A percentile compares a stretch with the other conserved stretches of the same genome.
These are phyloP conservation scores for Sutorius eximius DNA, from an alignment of 1,284 basidiomycete species.

Conservation along the genomic window DNA sequence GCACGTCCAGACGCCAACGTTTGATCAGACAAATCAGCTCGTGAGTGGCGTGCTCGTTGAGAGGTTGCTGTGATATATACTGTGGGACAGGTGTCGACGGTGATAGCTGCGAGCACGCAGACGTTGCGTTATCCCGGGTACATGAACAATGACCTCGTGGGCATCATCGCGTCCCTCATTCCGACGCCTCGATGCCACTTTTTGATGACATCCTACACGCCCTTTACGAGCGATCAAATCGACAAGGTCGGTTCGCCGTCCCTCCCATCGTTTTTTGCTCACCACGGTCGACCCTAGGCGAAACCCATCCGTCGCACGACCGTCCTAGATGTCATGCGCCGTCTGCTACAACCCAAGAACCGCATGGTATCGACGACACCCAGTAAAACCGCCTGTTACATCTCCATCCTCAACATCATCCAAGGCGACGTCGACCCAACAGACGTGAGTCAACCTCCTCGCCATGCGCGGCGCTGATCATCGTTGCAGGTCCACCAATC, in stretches of 20 bases:
- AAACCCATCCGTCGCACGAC: slow-evolving; percentile 91
- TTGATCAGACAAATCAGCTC: slow-evolving; percentile 94
- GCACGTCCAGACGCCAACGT: slow-evolving; percentile 88
- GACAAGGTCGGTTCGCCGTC: slow-evolving; percentile 65
- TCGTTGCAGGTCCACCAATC: slow-evolving; percentile 89
- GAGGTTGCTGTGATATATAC: slow-evolving; percentile 1
- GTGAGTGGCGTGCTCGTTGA: slow-evolving; percentile 41
- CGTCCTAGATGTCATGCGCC: slow-evolving; percentile 97
- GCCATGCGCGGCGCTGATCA: slow-evolving; percentile 8
- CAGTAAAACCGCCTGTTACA: slow-evolving; percentile 92
- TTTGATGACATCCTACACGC: slow-evolving; percentile 99
- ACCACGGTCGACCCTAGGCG: slow-evolving; percentile 47
- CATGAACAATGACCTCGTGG: slow-evolving; percentile 99
- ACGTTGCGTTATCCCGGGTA: slow-evolving; percentile 97
- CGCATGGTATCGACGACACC: slow-evolving; percentile 96
- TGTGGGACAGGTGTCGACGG: slow-evolving; percentile 81
- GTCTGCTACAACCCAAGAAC: slow-evolving; percentile 96
- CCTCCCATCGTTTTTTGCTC: not conserved
- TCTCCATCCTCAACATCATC: slow-evolving; percentile 98
- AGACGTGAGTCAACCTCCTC: slow-evolving; percentile 60
- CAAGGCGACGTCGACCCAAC: slow-evolving; percentile 98
- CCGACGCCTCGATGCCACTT: slow-evolving; percentile 99
- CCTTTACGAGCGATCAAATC: slow-evolving; percentile 95
- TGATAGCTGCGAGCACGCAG: slow-evolving; percentile 96
- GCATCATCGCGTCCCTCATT: slow-evolving; percentile 95